Base-by-base conservation (phyloP, 495 filamentous ascomycete genomes). In the Penicillium taxi region DNA sequence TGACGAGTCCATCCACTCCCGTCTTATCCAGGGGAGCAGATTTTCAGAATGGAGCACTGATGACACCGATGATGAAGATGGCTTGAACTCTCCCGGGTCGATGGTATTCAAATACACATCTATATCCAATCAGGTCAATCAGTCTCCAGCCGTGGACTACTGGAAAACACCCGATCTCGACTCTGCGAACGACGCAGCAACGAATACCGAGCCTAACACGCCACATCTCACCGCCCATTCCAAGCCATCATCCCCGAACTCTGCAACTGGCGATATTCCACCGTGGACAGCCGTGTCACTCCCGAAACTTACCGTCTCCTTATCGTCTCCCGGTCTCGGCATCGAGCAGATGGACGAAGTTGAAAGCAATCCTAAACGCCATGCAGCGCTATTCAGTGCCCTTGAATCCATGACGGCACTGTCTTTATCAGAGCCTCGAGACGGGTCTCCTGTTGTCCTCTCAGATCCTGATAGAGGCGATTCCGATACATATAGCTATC, bases 31-130 rank as follows among this genome's bases (percentile, higher is more conserved):
- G 29, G 45, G 36, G 38, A 70, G 64, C 35, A 64, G 55, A n/a
- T 70, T 70, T 35, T 70, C 66, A 0, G 59, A 67, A 52, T 70
- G 66, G 66, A 67, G 64, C 32, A 59, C 63, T 3, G 61, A 67
- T 27, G 66, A 53, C 5, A 64, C 66, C 6, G 40, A 39, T 43
- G 20, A 15, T 9, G 39, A 56, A 9, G 42, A 55, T 18, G n/a
- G n/a, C n/a, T n/a, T n/a, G n/a, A 43, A 55, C 32, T 62, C 64
- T 2, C 59, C 58, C n/a, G 62, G 58, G 21, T 67, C 64, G 6
- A 62, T 63, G 50, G 47, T 47, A 15, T 64, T 63, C n/a, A 45
- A 47, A 15, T 57, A 52, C 2, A 58, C 58, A 0, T 58, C 63
- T 37, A n/a, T n/a, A n/a, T 48, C 60, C 27, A 36, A 57, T 6